phyloP scores from a whole-genome alignment of 768 basidiomycete species.

The Pleurotus sapidus region DNA sequence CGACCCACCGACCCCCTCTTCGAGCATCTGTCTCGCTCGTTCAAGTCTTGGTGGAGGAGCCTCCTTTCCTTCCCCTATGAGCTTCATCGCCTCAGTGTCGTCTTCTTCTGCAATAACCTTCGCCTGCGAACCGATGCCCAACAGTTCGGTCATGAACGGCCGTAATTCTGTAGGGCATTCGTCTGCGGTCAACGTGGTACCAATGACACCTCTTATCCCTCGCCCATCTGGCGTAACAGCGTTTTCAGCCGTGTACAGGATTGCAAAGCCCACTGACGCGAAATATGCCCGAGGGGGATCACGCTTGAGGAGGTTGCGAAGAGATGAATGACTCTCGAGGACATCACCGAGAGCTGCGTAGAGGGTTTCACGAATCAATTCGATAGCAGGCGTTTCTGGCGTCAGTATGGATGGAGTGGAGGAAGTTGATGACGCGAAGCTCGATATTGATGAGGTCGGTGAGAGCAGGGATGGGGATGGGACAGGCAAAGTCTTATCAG shows the following conservation, averaged over 20 bases:
- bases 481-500: conserved; percentile 18
- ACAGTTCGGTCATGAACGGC: conserved; percentile 71
- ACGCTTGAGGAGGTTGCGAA: conserved; percentile 51
- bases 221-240: conserved; percentile 45
- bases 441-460: conserved; percentile 14
- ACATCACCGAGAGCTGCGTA: conserved; percentile 79
- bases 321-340: conserved; percentile 50
- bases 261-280: conserved; percentile 67
- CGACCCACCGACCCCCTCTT: conserved; percentile 53
- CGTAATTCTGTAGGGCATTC: conserved; percentile 63
- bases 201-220: conserved; percentile 55
- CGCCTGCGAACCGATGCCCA: conserved; percentile 48
- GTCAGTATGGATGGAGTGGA: conserved; percentile 37
- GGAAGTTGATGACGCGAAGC: conserved; percentile 20
- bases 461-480: conserved; percentile 25
- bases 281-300: conserved; percentile 81
- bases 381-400: conserved; percentile 59
- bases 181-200: conserved; percentile 47
- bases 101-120: conserved; percentile 53
- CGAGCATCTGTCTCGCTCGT: conserved; percentile 52
- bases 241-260: conserved; percentile 62
- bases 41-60: conserved; percentile 50
- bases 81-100: conserved; percentile 45
- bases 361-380: conserved; percentile 82
- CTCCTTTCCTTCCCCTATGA: conserved; percentile 30